Evolutionary conservation across 768 basidiomycete genomes (phyloP).

Genomic region (Lyophyllum decastes): DNA sequence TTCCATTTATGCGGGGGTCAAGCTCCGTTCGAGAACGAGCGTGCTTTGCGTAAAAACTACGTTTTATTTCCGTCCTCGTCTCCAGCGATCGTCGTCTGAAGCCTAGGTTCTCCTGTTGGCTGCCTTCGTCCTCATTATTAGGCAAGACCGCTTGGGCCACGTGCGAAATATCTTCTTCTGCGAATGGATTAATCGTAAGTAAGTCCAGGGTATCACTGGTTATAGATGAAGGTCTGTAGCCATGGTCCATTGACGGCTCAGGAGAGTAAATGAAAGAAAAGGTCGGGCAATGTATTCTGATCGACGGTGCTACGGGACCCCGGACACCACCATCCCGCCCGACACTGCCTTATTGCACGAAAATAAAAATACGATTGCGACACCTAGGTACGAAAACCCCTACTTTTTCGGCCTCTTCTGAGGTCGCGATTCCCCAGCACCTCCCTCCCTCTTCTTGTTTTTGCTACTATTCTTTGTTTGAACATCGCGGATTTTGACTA

Average conservation of each 20-base stretch:
- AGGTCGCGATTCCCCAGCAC: slow-evolving; percentile 1
- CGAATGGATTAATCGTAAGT: slow-evolving; percentile 14
- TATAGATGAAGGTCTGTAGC: slow-evolving; percentile 12
- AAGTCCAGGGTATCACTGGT: slow-evolving; percentile 10
- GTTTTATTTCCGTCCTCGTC: slow-evolving; percentile 1
- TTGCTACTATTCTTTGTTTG: slow-evolving; percentile 4
- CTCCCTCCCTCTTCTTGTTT: slow-evolving; percentile 15
- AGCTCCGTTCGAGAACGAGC: slow-evolving; percentile 27
- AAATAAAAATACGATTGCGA: no score
- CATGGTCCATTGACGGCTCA: slow-evolving; percentile 8
- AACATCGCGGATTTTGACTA: slow-evolving; percentile 21
- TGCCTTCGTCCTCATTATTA: neutral
- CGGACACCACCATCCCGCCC: slow-evolving; percentile 6
- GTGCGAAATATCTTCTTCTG: slow-evolving; percentile 3
- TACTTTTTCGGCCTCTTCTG: slow-evolving; percentile 15
- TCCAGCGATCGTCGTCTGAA: neutral
- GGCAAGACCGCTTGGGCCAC: neutral
- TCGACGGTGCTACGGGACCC: slow-evolving; percentile 7
- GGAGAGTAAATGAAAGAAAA: neutral
- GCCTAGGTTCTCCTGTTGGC: neutral
- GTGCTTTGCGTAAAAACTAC: slow-evolving; percentile 11
- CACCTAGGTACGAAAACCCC: neutral
- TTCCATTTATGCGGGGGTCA: neutral
- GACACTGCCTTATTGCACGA: neutral
- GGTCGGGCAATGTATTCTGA: neutral